Base-by-base conservation (phyloP, 139 green algal species). In the Micractinium sp. region DNA sequence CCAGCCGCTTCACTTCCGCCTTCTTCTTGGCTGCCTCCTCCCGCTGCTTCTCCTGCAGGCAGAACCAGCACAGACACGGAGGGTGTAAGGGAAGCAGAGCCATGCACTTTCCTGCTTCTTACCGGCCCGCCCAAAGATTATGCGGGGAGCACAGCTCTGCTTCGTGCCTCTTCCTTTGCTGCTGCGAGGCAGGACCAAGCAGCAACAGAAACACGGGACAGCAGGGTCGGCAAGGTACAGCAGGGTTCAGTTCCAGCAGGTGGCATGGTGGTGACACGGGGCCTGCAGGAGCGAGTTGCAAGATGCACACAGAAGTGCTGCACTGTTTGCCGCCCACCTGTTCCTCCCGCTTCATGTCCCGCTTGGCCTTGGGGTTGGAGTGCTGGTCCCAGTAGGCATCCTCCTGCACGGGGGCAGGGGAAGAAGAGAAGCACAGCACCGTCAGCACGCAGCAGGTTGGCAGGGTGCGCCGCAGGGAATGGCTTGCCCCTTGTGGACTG, bases 1-100 rank as follows among this genome's bases (percentile, higher is more conserved):
- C 84, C 56, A 97, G 88, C 67, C 89, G 87, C 92, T 95, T 96
- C 12, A 89, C 85, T 91, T 97, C 95, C 4, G 90, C 91, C 87
- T 95, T 96, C 76, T 93, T 93, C 2, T 87, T 89, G 0, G 89
- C 86, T 2, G 89, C 83, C 87, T 97, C 95, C 31, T 81, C 83
- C 0, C 81, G 71, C 89, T 95, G 93, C 27, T 79, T 75, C 61
- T 96, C 94, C 86, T 89, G 86, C 73, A 47, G 47, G 7, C 18
- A 41, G 18, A 35, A 53, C 71, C 71, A 38, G 29, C 29, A n/a
- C 31, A 82, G 41, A 16, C n/a, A n/a, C n/a, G n/a, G 9, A 38
- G 31, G 5, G 29, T 33, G 67, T 33, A 31, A 82, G 76, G 25
- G 25, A 53, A 35, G 77, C 22, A n/a, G n/a, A n/a, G n/a, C n/a